A percentile compares a stretch with the other conserved stretches of the same genome.
These are phyloP conservation scores for Chaetomium cochliodes DNA, from an alignment of 495 filamentous ascomycete species.

Conservation along the genomic window DNA sequence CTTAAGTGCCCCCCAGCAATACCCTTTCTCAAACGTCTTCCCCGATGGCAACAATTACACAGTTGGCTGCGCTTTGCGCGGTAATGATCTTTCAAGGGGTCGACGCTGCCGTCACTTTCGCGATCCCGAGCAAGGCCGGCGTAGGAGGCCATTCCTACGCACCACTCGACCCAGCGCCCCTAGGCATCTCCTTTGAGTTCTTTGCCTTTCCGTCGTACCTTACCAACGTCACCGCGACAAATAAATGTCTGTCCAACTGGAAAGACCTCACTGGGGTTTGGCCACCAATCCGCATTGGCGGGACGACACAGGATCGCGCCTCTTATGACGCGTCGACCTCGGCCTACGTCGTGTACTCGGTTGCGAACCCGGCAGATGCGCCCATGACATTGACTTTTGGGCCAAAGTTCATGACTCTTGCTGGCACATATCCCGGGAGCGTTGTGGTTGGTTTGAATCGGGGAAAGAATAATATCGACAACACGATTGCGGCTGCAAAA, in stretches of 20 bases:
- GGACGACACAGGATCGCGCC: constrained; percentile 58
- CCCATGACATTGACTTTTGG: constrained; percentile 57
- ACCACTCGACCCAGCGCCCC: constrained; percentile 48
- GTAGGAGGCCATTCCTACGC: constrained; percentile 32
- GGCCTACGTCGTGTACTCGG: constrained; percentile 55
- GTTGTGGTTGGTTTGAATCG: constrained; percentile 59
- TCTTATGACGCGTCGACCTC: constrained; percentile 52
- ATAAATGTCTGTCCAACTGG: constrained; percentile 56
- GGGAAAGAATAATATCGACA: constrained; percentile 54
- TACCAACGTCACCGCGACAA: constrained; percentile 53
- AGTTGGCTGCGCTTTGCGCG: constrained; percentile 13
- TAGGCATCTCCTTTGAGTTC: constrained; percentile 61
- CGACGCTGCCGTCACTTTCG: constrained; percentile 35
- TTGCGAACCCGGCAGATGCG: constrained; percentile 53
- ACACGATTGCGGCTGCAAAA: constrained; percentile 56
- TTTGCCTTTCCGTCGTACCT: constrained; percentile 61
- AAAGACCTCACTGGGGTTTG: constrained; percentile 53
- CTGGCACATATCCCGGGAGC: constrained; percentile 50
- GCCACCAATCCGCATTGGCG: constrained; percentile 60
- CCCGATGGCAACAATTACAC: constrained; percentile 11
- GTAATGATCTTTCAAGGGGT: constrained; percentile 19
- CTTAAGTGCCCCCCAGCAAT: not conserved
- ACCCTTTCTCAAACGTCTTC: not conserved
- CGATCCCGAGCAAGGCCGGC: constrained; percentile 34
- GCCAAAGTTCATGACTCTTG: constrained; percentile 54